Evolutionary conservation across 352 stramenopile species (phyloP), one percentile per base, ranked within the genome.

Genomic region (Plasmopara halstedii): DNA sequence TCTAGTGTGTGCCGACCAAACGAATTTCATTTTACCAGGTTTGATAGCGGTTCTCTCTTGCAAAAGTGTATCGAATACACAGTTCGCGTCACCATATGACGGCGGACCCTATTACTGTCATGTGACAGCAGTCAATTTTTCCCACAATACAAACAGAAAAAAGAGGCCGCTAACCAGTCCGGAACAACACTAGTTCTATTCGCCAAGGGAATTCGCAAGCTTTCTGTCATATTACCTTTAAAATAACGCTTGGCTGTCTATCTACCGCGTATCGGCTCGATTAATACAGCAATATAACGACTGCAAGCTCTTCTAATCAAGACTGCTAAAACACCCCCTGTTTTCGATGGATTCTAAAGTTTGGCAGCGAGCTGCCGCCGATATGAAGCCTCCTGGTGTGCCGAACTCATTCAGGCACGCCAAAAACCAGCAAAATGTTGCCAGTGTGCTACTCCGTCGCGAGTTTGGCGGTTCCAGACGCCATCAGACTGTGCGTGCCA

Each of bases 341-440:
- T 26, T 23, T 35, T 34, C 25, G 5, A 64, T 65, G 59, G 50
- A 68, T 29, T 59, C 44, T 19, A 86, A 90, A 48, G 67, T 90
- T 25, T 88, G 75, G 65, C 72, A 86, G 52, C 73, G 78, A 34
- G 78, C 78, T 18, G 68, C 80, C 19, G 76, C 69, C 17, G 76
- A 86, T 18, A 31, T 90, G 50, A 69, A 85, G 44, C 75, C 78
- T 42, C 73, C 75, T 1, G 78, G 78, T 23, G 78, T 87, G 18
- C 78, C 78, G 38, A 84, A 73, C 50, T 90, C 78, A 8, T 90
- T 90, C 44, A 66, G 73, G 2, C 73, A 79, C 21, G 73, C 70
- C 18, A 66, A 74, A 44, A 66, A 63, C 18, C 59, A 79, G 62
- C 56, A 83, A 55, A 90, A 90, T 46, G 83, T 90, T 39, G 70